A percentile compares a stretch with the other conserved stretches of the same genome.
Evolutionary conservation across 2,329 filamentous ascomycete species (phyloP).

Genomic region (Fusarium brevicatenulatum): DNA sequence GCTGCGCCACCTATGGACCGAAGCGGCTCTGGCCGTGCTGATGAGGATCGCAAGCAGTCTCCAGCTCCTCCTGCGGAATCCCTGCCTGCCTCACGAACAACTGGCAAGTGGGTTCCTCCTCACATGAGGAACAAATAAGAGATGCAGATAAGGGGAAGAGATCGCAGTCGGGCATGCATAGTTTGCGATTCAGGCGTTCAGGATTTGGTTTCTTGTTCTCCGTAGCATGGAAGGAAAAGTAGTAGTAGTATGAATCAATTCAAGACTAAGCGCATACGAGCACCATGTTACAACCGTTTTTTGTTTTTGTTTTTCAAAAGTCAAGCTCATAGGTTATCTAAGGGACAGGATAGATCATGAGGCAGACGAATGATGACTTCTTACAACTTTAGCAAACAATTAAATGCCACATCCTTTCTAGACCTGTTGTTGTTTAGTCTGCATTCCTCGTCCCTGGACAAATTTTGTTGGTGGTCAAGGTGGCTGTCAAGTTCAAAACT

Average conservation of each 20-base stretch:
- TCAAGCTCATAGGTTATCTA: conserved; percentile 17
- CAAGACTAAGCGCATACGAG: conserved; percentile 43
- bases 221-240: conserved; percentile 40
- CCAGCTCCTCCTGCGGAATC: conserved; percentile 58
- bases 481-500: conserved; percentile 10
- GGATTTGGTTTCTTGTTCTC: conserved; percentile 50
- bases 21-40: conserved; percentile 55
- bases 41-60: conserved; percentile 51
- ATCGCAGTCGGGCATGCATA: conserved; percentile 38
- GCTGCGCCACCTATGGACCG: conserved; percentile 57
- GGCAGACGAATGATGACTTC: conserved; percentile 11
- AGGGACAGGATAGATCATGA: conserved; percentile 11
- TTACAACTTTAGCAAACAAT: conserved; percentile 7
- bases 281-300: conserved; percentile 35
- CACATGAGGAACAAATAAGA: conserved; percentile 50
- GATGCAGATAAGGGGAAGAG: conserved; percentile 30
- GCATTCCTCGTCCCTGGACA: conserved; percentile 22
- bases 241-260: conserved; percentile 44
- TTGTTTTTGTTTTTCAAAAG: neutral
- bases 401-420: conserved; percentile 10
- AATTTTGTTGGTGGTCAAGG: conserved; percentile 1
- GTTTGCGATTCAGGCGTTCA: conserved; percentile 52
- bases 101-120: conserved; percentile 70
- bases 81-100: conserved; percentile 62
- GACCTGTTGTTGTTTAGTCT: conserved; percentile 9